These are phyloP conservation scores for Sporisorium exsertum DNA, from an alignment of 1,284 basidiomycete genomes.

Conservation along the genomic window DNA sequence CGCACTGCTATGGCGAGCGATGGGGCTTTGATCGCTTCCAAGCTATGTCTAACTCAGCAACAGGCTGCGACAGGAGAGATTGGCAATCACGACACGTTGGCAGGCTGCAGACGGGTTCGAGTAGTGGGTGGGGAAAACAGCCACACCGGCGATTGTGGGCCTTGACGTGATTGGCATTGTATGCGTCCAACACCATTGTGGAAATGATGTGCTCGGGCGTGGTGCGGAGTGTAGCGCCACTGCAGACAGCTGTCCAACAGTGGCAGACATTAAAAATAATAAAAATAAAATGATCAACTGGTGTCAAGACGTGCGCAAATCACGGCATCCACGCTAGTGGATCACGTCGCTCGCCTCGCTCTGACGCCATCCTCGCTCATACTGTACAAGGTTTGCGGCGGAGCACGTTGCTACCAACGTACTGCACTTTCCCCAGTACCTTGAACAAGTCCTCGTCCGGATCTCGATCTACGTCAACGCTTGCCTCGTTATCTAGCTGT, in stretches of 20 bases:
- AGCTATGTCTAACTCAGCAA: too few relatives aligned
- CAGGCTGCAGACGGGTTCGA: not conserved
- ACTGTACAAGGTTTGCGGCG: not conserved
- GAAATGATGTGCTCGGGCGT: slow-evolving; percentile 12
- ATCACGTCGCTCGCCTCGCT: slow-evolving; percentile 29
- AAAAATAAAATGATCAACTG: slow-evolving; percentile 6
- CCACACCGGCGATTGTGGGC: not conserved
- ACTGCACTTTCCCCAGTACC: not conserved
- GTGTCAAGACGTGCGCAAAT: slow-evolving; percentile 22
- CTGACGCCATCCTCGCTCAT: slow-evolving; percentile 32
- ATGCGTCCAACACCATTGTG: slow-evolving; percentile 19
- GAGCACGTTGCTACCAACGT: not conserved
- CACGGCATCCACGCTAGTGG: slow-evolving; percentile 39
- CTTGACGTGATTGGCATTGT: not conserved
- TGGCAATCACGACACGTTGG: not conserved
- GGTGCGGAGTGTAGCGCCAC: not conserved
- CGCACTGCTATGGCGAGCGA: not conserved
- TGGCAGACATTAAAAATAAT: not conserved
- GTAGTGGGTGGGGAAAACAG: not conserved
- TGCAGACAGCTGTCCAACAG: slow-evolving; percentile 35
- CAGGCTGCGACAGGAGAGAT: not conserved
- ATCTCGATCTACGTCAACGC: not conserved
- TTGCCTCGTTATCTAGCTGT: not conserved
- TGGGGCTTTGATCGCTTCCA: too few relatives aligned
- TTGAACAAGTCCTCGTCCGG: slow-evolving; percentile 2